Base-by-base conservation (phyloP, 108 stramenopile genomes). In the Nitzschia sp. region DNA sequence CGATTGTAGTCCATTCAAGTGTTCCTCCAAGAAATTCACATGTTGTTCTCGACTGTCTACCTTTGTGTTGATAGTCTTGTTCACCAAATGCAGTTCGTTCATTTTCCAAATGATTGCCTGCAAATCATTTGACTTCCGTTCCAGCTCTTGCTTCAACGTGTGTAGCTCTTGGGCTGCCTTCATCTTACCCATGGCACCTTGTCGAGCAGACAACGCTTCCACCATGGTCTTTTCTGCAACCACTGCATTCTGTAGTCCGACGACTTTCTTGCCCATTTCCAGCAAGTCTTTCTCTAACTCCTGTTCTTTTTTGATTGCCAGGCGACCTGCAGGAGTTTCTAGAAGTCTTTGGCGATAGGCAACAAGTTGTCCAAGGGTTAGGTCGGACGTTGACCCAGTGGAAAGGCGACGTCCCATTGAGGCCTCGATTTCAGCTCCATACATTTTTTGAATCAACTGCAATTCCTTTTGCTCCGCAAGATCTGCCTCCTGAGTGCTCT, bases 31-130 rank as follows among this genome's bases (percentile, higher is more conserved):
- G 54, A 90, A 91, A 8, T 81, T 77, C 22, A 89, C 84, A 55
- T 91, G 86, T 51, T 90, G 81, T 58, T 95, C 94, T 54, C 91
- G 70, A 67, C 83, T 81, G 7, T 78, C 80, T 62, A 91, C 83
- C 60, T 91, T 92, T 54, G 86, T 76, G 58, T 76, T 76, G 53
- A 89, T 82, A n/a, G 85, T 85, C 63, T 95, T 91, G 65, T 91
- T 91, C 17, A 91, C 83, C 37, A 92, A 72, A 57, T 95, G 87
- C 22, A 95, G 79, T 57, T 95, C 94, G 66, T 95, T 90, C 89
- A 92, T 89, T 57, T 92, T 95, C 85, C 82, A 90, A 40, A 89
- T 80, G 41, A 89, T 85, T 9, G 87, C 87, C 43, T 86, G 81
- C 14, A 92, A 71, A 71, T 90, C 89, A 55, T 87, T 78, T 20